Conservation (phyloP, 441 rosid species). For the Brassica balearica region DNA sequence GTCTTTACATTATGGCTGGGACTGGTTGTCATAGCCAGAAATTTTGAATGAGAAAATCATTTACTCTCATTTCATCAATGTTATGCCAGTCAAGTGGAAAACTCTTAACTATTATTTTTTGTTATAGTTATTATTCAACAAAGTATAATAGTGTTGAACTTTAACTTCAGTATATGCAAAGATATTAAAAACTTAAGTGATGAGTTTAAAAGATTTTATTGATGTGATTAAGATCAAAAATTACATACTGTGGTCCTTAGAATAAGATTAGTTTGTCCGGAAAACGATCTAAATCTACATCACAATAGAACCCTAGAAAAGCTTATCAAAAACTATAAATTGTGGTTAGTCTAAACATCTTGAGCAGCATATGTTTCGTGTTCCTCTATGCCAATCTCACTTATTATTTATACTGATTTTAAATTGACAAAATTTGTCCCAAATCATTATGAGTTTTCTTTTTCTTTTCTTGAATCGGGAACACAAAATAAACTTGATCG, state of each 20-base stretch:
- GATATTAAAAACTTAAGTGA: not conserved
- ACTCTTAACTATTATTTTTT: no score
- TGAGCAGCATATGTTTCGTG: not conserved
- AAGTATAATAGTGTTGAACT: not conserved
- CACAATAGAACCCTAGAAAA: not conserved
- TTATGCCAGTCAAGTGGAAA: no score
- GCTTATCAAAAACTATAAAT: not conserved
- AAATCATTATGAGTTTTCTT: not conserved
- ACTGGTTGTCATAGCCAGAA: constrained; percentile 1
- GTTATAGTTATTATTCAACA: not conserved
- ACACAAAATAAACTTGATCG: not conserved
- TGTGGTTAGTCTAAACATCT: not conserved
- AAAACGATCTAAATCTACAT: not conserved
- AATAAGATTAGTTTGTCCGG: not conserved
- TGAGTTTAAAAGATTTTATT: not conserved
- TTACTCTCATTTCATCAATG: not conserved
- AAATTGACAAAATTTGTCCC: not conserved
- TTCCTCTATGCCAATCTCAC: not conserved
- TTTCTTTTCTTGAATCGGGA: not conserved
- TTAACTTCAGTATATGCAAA: not conserved
- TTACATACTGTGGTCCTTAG: not conserved
- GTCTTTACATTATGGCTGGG: not conserved
- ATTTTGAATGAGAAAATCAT: not conserved
- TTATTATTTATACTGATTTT: not conserved
- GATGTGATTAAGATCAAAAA: not conserved